A percentile compares a stretch with the other conserved stretches of the same genome.
Conservation (phyloP, 1,284 basidiomycete species). For the Erythrobasidium hasegawianum region DNA sequence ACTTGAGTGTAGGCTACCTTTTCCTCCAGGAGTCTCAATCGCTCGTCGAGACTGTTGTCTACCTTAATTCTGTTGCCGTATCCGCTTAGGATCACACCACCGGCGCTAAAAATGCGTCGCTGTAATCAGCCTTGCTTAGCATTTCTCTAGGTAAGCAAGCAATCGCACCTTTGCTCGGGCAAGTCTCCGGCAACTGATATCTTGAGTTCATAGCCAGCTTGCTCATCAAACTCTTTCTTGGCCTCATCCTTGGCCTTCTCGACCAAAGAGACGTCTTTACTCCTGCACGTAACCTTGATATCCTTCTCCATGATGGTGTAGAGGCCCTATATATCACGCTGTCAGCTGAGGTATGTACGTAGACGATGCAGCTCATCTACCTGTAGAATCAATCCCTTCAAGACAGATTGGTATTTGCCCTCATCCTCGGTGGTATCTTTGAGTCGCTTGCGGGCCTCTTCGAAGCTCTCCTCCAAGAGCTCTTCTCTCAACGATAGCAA, state of each 20-base stretch:
- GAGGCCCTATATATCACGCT: slow-evolving; percentile 52
- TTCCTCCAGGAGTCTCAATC: slow-evolving; percentile 79
- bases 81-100: slow-evolving; percentile 72
- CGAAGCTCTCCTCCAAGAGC: slow-evolving; percentile 83
- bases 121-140: not conserved
- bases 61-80: slow-evolving; percentile 73
- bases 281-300: slow-evolving; percentile 62
- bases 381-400: slow-evolving; percentile 78
- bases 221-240: slow-evolving; percentile 62
- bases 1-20: slow-evolving; percentile 55
- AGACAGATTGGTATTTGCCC: slow-evolving; percentile 68
- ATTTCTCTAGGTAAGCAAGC: not conserved
- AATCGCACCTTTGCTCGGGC: slow-evolving; percentile 64
- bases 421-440: slow-evolving; percentile 66
- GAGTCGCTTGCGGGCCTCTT: slow-evolving; percentile 63
- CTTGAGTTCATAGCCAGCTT: slow-evolving; percentile 67
- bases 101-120: slow-evolving; percentile 65
- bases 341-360: not conserved
- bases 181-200: slow-evolving; percentile 65
- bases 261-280: slow-evolving; percentile 59
- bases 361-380: slow-evolving; percentile 48
- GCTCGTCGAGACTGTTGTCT: slow-evolving; percentile 87
- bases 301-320: slow-evolving; percentile 65
- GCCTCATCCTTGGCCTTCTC: slow-evolving; percentile 64
- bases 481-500: slow-evolving; percentile 90